Evolutionary conservation across 352 stramenopile species (phyloP), one percentile per base, ranked within the genome.

Genomic region (Elongisporangium undulatum): DNA sequence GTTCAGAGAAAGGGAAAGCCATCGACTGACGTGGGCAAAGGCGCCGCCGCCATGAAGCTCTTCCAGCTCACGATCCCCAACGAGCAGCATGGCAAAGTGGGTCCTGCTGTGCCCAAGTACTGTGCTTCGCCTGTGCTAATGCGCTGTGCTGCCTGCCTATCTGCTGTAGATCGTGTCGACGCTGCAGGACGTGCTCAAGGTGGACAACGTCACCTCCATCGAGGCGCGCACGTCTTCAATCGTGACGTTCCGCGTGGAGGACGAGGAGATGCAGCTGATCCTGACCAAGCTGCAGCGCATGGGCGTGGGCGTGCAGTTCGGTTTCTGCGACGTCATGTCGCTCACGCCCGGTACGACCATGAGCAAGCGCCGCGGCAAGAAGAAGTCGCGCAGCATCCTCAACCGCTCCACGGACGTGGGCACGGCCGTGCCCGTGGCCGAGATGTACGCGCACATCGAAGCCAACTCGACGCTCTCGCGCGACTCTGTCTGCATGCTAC

Each of bases 271-370:
- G 85, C 82, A 94, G 67, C 63, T 72, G 21, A 88, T 94, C 53
- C 66, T 94, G n/a, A 94, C 82, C 59, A 83, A 79, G 53, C 75
- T 94, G 39, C 83, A 94, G 66, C 68, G 69, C 53, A 87, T 92
- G 74, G 85, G 85, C 54, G 85, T 94, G 21, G 85, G 85, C 23
- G 83, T 94, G 34, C 79, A 92, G 64, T 94, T 92, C 58, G 85
- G 85, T 53, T 92, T 94, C 62, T 94, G 85, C 67, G 85, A 94
- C 59, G 85, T 94, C 72, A 94, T 94, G 85, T 92, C 81, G 58
- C 79, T 92, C 65, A 94, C 85, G 51, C 82, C 85, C 1, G 85
- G 85, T 56, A 94, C 85, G 16, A 90, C 82, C 51, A 86, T 94
- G 51, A 82, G 68, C 57, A 85, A 91, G 49, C 72, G 60, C 55